These are phyloP conservation scores for Lenzites betulinus DNA, from an alignment of 768 basidiomycete species.

Conservation along the genomic window DNA sequence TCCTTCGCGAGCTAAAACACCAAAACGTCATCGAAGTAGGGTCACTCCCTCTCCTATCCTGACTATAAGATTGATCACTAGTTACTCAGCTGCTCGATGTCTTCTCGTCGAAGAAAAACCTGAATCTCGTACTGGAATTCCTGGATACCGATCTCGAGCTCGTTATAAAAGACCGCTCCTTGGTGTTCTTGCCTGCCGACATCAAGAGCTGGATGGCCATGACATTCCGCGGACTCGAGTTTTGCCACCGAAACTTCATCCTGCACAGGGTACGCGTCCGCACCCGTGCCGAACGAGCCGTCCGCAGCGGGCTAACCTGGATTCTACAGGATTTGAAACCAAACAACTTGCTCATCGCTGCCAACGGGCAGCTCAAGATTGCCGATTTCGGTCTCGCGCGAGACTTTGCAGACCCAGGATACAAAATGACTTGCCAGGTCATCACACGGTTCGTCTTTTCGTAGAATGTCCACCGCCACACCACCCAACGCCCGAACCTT, in stretches of 20 bases:
- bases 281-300: conserved; percentile 1
- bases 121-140: conserved; percentile 97
- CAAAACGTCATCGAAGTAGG: conserved; percentile 90
- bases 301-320: neutral
- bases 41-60: conserved; percentile 16
- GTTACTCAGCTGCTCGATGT: conserved; percentile 83
- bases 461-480: neutral
- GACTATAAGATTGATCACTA: neutral
- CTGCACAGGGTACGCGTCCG: conserved; percentile 90
- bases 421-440: conserved; percentile 98
- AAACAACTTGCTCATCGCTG: conserved; percentile 94
- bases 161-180: conserved; percentile 89
- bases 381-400: conserved; percentile 99
- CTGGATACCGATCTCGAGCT: conserved; percentile 95
- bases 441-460: conserved; percentile 82
- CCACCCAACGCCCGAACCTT: conserved; percentile 5
- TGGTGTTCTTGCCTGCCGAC: conserved; percentile 93
- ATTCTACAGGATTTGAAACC: conserved; percentile 87
- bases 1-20: conserved; percentile 90
- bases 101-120: conserved; percentile 93
- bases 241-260: conserved; percentile 93
- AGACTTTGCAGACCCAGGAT: conserved; percentile 92
- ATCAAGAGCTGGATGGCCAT: conserved; percentile 99
- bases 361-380: conserved; percentile 90
- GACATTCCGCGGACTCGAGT: conserved; percentile 97